phyloP scores from a whole-genome alignment of 257 asterid species.

The Vinca minor region DNA sequence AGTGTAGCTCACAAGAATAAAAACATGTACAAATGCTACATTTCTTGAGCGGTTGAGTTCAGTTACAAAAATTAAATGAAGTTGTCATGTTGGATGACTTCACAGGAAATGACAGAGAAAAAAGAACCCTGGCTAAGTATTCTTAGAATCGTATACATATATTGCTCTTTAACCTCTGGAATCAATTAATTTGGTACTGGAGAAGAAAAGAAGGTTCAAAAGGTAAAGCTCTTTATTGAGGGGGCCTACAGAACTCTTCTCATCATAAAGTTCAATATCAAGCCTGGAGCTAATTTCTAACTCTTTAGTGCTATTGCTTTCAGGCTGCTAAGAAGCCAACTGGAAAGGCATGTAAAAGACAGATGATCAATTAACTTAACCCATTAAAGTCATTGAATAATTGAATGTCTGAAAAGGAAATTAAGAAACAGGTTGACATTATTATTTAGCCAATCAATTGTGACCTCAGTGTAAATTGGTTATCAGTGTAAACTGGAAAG shows the following conservation, averaged over 20 bases:
- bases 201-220: background rate
- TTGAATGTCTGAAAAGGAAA: too few species aligned
- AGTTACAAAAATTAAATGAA: background rate
- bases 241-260: background rate
- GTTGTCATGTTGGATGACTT: background rate
- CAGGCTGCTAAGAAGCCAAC: background rate
- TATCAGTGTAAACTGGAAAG: background rate
- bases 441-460: background rate
- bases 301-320: background rate
- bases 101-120: background rate
- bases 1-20: background rate
- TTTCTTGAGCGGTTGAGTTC: background rate
- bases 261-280: background rate
- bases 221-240: background rate
- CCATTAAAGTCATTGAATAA: background rate
- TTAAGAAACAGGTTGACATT: background rate
- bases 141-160: background rate
- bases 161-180: background rate
- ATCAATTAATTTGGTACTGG: background rate
- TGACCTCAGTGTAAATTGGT: background rate
- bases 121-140: background rate
- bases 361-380: background rate
- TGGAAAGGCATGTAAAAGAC: background rate
- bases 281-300: background rate
- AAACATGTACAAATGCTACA: background rate